These are phyloP conservation scores for Epichloe gansuensis DNA, from an alignment of 2,329 filamentous ascomycete species.

Conservation along the genomic window DNA sequence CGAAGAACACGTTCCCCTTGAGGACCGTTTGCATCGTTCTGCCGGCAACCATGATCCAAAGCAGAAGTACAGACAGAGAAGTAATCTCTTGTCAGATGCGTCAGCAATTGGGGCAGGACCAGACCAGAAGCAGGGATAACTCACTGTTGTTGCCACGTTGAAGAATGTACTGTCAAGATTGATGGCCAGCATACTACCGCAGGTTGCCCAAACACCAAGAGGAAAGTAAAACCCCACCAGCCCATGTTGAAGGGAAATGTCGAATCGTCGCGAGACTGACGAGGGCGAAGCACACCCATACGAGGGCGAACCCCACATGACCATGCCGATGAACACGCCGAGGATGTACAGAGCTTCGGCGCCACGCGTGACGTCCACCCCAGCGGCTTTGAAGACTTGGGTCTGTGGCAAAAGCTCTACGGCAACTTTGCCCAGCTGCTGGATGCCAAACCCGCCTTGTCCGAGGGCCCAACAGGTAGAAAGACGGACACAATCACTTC, in stretches of 20 bases:
- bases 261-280: constrained; percentile 28
- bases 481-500: constrained; percentile 59
- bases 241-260: constrained; percentile 33
- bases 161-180: constrained; percentile 33
- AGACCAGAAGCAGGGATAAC: constrained; percentile 1
- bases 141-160: constrained; percentile 26
- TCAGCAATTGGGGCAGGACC: neutral
- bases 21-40: constrained; percentile 26
- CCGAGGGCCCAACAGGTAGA: constrained; percentile 56
- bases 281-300: constrained; percentile 32
- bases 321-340: constrained; percentile 34
- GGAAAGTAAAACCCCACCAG: constrained; percentile 37
- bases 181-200: constrained; percentile 25
- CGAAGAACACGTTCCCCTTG: constrained; percentile 32
- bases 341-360: constrained; percentile 42
- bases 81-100: constrained; percentile 21
- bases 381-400: constrained; percentile 33
- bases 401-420: constrained; percentile 27
- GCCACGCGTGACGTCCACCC: constrained; percentile 14
- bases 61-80: constrained; percentile 26
- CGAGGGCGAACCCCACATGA: constrained; percentile 33
- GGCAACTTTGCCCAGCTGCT: constrained; percentile 38
- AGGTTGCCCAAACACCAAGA: constrained; percentile 31
- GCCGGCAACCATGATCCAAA: constrained; percentile 30
- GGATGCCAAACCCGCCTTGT: constrained; percentile 49